These are phyloP conservation scores for Litsea cubeba DNA, from an alignment of 164 flowering plant species.

Conservation along the genomic window DNA sequence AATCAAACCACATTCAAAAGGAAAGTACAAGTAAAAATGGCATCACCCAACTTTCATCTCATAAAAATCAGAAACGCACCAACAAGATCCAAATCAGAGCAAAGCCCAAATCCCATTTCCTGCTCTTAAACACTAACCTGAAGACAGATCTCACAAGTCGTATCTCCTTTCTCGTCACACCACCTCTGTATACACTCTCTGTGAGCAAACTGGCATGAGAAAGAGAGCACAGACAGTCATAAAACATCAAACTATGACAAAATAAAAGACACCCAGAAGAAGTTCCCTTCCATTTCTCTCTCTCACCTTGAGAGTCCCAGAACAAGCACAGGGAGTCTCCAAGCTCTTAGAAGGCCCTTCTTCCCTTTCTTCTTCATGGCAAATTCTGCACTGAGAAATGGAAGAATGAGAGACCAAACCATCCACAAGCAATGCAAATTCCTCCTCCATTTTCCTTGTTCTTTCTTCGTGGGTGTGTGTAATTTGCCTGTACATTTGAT, in stretches of 20 bases:
- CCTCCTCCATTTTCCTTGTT: background rate
- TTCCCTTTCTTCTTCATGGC: constrained; percentile 69
- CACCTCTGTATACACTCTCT: constrained; percentile 93
- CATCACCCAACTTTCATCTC: constrained; percentile 7
- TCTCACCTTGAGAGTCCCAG: constrained; percentile 82
- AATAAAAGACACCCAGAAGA: constrained; percentile 1
- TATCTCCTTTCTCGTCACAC: constrained; percentile 89
- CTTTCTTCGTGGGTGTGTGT: background rate
- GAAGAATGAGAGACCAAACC: background rate
- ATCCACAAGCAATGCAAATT: background rate
- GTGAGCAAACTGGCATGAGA: constrained; percentile 68
- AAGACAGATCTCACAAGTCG: constrained; percentile 84
- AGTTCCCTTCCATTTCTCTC: background rate
- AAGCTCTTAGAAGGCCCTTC: constrained; percentile 40
- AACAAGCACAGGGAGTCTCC: constrained; percentile 90
- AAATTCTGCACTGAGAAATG: constrained; percentile 63
- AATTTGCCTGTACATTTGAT: background rate
- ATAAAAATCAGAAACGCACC: background rate
- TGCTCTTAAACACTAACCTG: constrained; percentile 43
- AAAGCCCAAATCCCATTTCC: background rate
- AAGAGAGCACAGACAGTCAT: background rate
- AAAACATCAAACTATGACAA: background rate
- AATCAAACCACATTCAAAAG: background rate
- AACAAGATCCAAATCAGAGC: background rate
- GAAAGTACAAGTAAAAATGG: background rate